Conservation (phyloP, 129 eudicot species). For the Pulicaria dysenterica region DNA sequence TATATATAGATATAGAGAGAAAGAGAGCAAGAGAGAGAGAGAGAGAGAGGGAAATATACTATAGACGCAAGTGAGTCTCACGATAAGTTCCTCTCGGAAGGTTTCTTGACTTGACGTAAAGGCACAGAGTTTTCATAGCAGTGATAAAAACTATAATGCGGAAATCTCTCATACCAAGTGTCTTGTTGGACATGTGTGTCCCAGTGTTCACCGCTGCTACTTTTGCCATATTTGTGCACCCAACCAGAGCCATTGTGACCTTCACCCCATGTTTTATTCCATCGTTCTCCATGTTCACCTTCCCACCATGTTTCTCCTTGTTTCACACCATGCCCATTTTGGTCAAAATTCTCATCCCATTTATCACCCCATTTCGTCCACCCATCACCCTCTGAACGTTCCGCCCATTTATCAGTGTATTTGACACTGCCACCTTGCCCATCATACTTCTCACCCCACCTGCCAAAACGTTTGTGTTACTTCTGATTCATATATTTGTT, state of each 20-base stretch:
- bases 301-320: conserved; percentile 99
- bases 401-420: conserved; percentile 97
- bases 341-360: conserved; percentile 88
- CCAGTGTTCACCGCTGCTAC: conserved; percentile 97
- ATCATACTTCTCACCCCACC: conserved; percentile 96
- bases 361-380: conserved; percentile 98
- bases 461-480: conserved; percentile 24
- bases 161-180: conserved; percentile 88
- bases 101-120: conserved; percentile 75
- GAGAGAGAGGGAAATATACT: too few relatives aligned
- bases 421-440: conserved; percentile 88
- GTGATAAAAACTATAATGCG: conserved; percentile 82
- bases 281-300: conserved; percentile 78
- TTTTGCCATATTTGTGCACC: conserved; percentile 93
- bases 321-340: conserved; percentile 73
- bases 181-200: conserved; percentile 81
- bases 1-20: not conserved
- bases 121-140: conserved; percentile 80
- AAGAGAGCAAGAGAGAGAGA: not conserved
- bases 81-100: conserved; percentile 51
- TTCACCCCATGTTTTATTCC: conserved; percentile 99
- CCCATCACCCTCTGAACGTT: conserved; percentile 77
- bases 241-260: conserved; percentile 90
- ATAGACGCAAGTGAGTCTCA: conserved; percentile 2
- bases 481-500: too few relatives aligned